These are phyloP conservation scores for Ricinus communis DNA, from an alignment of 345 rosid genomes.

Conservation along the genomic window DNA sequence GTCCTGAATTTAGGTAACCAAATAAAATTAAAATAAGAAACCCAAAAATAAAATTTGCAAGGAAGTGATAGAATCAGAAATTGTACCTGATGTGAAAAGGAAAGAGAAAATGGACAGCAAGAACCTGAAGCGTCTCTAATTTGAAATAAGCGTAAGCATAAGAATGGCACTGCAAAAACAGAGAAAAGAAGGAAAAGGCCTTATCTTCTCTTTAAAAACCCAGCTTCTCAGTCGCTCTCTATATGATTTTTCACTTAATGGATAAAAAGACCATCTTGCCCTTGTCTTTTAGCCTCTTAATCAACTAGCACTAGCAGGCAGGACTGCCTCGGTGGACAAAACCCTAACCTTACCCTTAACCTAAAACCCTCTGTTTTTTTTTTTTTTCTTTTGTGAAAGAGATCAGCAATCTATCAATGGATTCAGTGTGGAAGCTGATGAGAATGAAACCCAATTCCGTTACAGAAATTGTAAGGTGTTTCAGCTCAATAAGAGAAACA, in stretches of 20 bases:
- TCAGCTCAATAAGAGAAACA: constrained; percentile 6
- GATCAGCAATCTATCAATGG: background rate
- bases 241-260: too few species aligned
- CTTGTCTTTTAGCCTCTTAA: background rate
- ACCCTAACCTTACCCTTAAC: too few species aligned
- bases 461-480: background rate
- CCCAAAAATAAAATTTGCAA: background rate
- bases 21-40: too few species aligned
- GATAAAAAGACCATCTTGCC: background rate
- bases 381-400: background rate
- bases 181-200: too few species aligned
- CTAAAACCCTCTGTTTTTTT: background rate
- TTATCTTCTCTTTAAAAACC: too few species aligned
- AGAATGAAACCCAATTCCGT: background rate
- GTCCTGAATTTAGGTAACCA: too few species aligned
- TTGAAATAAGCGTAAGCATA: background rate
- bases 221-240: too few species aligned
- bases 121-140: background rate
- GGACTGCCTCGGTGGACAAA: too few species aligned
- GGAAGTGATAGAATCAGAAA: background rate
- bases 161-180: background rate
- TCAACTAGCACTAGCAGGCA: background rate
- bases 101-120: background rate
- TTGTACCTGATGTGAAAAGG: background rate
- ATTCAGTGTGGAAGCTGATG: constrained; percentile 5